Evolutionary conservation across 1,284 basidiomycete species (phyloP).

Genomic region (Fistulinella staudtii): DNA sequence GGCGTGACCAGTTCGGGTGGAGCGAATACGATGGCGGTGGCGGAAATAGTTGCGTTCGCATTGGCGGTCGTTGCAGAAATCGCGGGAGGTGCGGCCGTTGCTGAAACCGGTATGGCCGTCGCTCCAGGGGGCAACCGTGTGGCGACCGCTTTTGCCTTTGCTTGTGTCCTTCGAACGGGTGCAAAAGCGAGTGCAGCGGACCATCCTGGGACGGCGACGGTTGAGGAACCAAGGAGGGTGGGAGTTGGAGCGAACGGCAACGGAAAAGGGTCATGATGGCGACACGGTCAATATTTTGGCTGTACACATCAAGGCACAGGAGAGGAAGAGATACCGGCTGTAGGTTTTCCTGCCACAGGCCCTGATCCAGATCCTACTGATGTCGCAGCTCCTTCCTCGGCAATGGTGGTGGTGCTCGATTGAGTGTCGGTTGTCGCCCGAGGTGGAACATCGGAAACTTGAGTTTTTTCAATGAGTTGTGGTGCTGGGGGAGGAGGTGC

Average conservation of each 20-base stretch:
- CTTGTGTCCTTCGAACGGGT: slow-evolving; percentile 58
- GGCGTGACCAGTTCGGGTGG: slow-evolving; percentile 54
- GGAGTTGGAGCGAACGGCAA: not conserved
- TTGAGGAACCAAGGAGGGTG: slow-evolving; percentile 4
- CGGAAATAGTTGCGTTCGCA: slow-evolving; percentile 43
- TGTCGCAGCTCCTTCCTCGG: slow-evolving; percentile 22
- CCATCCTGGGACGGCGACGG: slow-evolving; percentile 64
- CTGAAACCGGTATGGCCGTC: slow-evolving; percentile 27
- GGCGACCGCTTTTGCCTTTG: slow-evolving; percentile 50
- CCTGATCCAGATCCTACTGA: slow-evolving; percentile 30
- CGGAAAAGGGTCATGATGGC: slow-evolving; percentile 33
- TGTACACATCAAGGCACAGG: slow-evolving; percentile 37
- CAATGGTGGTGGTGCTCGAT: slow-evolving; percentile 10
- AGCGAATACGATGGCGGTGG: slow-evolving; percentile 70
- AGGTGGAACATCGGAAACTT: slow-evolving; percentile 11
- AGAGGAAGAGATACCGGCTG: slow-evolving; percentile 71
- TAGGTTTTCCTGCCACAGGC: slow-evolving; percentile 55
- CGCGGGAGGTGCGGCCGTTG: slow-evolving; percentile 14
- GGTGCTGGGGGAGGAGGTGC: slow-evolving; percentile 8
- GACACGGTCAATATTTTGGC: slow-evolving; percentile 37
- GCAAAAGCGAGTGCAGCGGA: slow-evolving; percentile 85
- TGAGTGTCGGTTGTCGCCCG: slow-evolving; percentile 17
- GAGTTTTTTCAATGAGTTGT: slow-evolving; percentile 11
- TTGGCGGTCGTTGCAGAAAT: slow-evolving; percentile 9
- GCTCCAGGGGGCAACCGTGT: slow-evolving; percentile 63